phyloP scores from a whole-genome alignment of 495 filamentous ascomycete species.

The Penicillium ochrochloron region DNA sequence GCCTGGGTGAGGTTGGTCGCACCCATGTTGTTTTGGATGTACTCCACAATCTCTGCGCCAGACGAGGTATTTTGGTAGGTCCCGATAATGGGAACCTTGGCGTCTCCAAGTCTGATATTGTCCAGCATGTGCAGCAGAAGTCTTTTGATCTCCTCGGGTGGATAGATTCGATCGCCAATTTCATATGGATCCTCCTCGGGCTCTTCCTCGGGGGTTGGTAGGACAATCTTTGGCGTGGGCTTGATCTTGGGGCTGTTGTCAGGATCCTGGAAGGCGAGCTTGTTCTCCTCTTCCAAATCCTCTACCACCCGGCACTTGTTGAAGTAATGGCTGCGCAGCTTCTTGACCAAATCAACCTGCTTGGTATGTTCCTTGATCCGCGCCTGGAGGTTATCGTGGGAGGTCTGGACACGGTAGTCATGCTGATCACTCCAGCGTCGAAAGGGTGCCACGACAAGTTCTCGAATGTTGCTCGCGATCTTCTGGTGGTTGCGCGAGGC shows the following conservation, averaged over 20 bases:
- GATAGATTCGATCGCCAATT: slow-evolving; percentile 84
- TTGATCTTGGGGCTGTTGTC: slow-evolving; percentile 57
- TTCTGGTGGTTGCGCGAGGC: slow-evolving; percentile 89
- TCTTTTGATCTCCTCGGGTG: slow-evolving; percentile 85
- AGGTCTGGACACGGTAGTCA: slow-evolving; percentile 85
- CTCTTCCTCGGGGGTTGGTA: slow-evolving; percentile 57
- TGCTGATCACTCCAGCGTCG: slow-evolving; percentile 94
- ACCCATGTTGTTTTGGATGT: slow-evolving; percentile 86
- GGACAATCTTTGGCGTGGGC: slow-evolving; percentile 62
- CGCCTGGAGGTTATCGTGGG: slow-evolving; percentile 87
- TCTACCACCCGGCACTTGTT: slow-evolving; percentile 97
- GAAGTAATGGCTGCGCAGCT: slow-evolving; percentile 94
- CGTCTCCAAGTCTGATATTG: slow-evolving; percentile 83
- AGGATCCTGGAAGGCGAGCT: slow-evolving; percentile 92
- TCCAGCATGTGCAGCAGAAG: slow-evolving; percentile 85
- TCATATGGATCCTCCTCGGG: slow-evolving; percentile 82
- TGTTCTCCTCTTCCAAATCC: slow-evolving; percentile 97
- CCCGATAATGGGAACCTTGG: slow-evolving; percentile 92
- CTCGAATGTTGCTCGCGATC: slow-evolving; percentile 93
- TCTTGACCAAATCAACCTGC: slow-evolving; percentile 86
- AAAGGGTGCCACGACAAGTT: slow-evolving; percentile 93
- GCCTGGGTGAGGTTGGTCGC: slow-evolving; percentile 84
- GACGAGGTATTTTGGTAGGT: slow-evolving; percentile 91
- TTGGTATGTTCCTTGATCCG: slow-evolving; percentile 92
- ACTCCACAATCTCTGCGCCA: slow-evolving; percentile 92